Base-by-base conservation (phyloP, 2,329 filamentous ascomycete genomes). In the Diatrype stigma region DNA sequence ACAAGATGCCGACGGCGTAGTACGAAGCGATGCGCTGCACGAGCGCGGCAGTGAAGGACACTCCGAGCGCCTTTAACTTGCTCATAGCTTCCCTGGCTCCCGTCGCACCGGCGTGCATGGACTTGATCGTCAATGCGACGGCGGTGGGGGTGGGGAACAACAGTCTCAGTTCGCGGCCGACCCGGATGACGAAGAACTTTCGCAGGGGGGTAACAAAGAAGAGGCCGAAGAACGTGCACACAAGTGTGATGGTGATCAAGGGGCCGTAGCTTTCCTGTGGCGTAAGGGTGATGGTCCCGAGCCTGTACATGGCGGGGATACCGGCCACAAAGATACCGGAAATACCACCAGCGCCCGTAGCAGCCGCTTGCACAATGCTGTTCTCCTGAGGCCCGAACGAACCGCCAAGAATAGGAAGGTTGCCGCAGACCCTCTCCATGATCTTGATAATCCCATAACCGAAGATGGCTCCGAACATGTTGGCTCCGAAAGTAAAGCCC, bases 151-250 rank as follows among this genome's bases (percentile, higher is more conserved):
- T 80, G 3, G 81, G 81, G 67, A 84, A 84, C 55, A 83, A 71
- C 48, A 84, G 70, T 52, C 73, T 74, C 49, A 83, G 68, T 65
- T 84, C 79, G 59, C 81, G 73, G 3, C 80, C 80, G 12, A 85
- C 80, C 52, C 84, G 81, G 64, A 86, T 79, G 65, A 87, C 79
- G 71, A 86, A 87, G 71, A 87, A 86, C 62, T 84, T 85, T 51
- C 84, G 80, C 19, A 85, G 73, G 7, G 82, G 81, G 0, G 81
- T 82, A 46, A 79, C 78, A 56, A 84, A 82, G 64, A 83, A 82
- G 53, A 85, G 75, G 3, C 84, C 84, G 63, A 85, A 85, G 68
- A 84, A 84, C 10, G 78, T 80, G 52, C 80, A 81, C 45, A 84
- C 78, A 42, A 83, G 71, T 2, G 82, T 85, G 55, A 86, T 73